Evolutionary conservation across 1,284 basidiomycete species (phyloP).

Genomic region (Ganoderma sinense): DNA sequence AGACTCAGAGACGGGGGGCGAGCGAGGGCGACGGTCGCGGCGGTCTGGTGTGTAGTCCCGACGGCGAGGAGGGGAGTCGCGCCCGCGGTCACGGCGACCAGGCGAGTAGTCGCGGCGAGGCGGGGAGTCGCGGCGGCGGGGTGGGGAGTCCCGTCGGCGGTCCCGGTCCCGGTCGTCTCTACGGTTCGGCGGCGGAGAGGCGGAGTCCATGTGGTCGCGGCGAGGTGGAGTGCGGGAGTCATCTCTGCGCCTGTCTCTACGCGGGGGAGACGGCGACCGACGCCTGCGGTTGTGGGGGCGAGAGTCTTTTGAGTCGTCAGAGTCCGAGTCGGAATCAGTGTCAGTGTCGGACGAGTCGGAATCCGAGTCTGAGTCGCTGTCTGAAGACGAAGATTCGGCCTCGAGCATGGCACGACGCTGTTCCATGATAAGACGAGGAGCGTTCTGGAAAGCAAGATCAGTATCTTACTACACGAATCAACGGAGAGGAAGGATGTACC

Average conservation of each 20-base stretch:
- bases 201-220: constrained; percentile 26
- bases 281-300: constrained; percentile 39
- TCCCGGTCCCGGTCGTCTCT: constrained; percentile 32
- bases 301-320: constrained; percentile 39
- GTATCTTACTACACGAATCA: constrained; percentile 9
- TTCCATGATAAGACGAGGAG: constrained; percentile 90
- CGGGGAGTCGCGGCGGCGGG: constrained; percentile 28
- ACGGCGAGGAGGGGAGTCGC: constrained; percentile 13
- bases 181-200: constrained; percentile 39
- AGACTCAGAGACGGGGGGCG: constrained; percentile 15
- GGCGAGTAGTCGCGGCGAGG: constrained; percentile 38
- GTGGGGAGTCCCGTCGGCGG: no score
- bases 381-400: constrained; percentile 73
- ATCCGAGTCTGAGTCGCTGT: constrained; percentile 51
- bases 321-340: constrained; percentile 45
- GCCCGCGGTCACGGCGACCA: constrained; percentile 32
- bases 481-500: constrained; percentile 53
- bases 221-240: constrained; percentile 35
- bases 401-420: constrained; percentile 88
- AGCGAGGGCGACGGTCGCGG: constrained; percentile 31
- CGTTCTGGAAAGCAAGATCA: constrained; percentile 63
- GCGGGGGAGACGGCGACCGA: constrained; percentile 41
- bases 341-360: constrained; percentile 43
- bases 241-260: constrained; percentile 34
- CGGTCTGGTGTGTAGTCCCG: constrained; percentile 24